These are phyloP conservation scores for Dothistroma pini DNA, from an alignment of 2,329 filamentous ascomycete genomes.

Conservation along the genomic window DNA sequence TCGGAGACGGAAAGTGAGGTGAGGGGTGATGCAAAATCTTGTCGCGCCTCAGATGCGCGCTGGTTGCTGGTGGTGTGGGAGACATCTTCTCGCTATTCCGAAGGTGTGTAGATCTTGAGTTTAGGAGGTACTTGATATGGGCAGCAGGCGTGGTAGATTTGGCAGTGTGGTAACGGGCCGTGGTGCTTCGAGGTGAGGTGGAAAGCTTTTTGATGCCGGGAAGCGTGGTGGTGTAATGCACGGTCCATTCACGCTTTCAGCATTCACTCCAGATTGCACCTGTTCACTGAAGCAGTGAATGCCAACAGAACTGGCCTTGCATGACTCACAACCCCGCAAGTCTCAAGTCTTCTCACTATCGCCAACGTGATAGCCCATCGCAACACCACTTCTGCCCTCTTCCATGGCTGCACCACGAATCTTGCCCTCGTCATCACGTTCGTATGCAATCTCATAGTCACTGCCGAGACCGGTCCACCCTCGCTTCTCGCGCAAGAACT, in stretches of 20 bases:
- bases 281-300: neutral
- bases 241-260: neutral
- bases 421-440: constrained; percentile 52
- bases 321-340: neutral
- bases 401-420: constrained; percentile 65
- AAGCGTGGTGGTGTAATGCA: neutral
- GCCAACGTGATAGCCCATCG: constrained; percentile 80
- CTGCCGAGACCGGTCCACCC: constrained; percentile 91
- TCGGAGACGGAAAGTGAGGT: neutral
- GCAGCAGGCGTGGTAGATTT: neutral
- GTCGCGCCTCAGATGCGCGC: neutral
- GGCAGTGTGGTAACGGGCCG: neutral
- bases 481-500: constrained; percentile 74
- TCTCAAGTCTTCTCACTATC: constrained; percentile 39
- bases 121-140: neutral
- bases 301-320: neutral
- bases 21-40: neutral
- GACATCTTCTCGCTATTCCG: neutral
- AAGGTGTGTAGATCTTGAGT: neutral
- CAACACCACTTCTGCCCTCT: constrained; percentile 82
- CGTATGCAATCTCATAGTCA: constrained; percentile 66
- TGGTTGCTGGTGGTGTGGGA: neutral
- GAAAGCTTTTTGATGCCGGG: neutral
- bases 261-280: neutral
- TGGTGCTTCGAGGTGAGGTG: neutral